phyloP scores from a whole-genome alignment of 2,329 filamentous ascomycete genomes.

The Leptosphaerulina australis region DNA sequence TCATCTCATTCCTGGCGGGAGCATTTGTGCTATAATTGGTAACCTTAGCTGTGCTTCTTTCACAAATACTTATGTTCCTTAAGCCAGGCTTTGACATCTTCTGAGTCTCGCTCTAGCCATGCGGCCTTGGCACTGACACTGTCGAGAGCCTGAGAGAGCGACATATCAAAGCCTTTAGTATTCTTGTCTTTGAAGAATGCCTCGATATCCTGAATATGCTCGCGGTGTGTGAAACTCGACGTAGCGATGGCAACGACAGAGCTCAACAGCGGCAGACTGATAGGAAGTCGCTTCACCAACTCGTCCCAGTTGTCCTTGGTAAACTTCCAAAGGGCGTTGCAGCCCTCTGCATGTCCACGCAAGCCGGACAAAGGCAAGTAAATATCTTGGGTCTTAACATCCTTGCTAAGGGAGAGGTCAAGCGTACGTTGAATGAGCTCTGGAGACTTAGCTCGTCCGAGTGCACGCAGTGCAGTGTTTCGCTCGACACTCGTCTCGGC shows the following conservation, averaged over 20 bases:
- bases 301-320: constrained; percentile 88
- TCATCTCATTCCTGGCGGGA: background rate
- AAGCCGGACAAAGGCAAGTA: constrained; percentile 86
- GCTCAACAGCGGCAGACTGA: constrained; percentile 84
- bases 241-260: constrained; percentile 83
- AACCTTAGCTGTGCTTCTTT: background rate
- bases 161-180: constrained; percentile 86
- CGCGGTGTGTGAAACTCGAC: constrained; percentile 75
- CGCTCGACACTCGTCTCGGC: constrained; percentile 84
- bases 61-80: constrained; percentile 67
- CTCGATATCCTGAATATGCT: constrained; percentile 77
- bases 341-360: constrained; percentile 76
- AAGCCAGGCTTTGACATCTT: constrained; percentile 77
- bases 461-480: constrained; percentile 83
- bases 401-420: constrained; percentile 72
- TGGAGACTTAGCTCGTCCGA: constrained; percentile 79
- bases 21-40: background rate
- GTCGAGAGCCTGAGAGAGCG: constrained; percentile 88
- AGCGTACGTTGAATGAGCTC: constrained; percentile 83
- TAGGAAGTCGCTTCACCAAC: constrained; percentile 79
- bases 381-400: constrained; percentile 93
- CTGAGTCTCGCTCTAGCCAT: constrained; percentile 77
- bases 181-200: constrained; percentile 82
- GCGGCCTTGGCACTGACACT: constrained; percentile 81
- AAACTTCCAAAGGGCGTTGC: constrained; percentile 81